Percentiles rank a stretch among this genome's conserved stretches.
Evolutionary conservation across 768 basidiomycete genomes (phyloP).

Genomic region (Candolleomyces eurysporus): DNA sequence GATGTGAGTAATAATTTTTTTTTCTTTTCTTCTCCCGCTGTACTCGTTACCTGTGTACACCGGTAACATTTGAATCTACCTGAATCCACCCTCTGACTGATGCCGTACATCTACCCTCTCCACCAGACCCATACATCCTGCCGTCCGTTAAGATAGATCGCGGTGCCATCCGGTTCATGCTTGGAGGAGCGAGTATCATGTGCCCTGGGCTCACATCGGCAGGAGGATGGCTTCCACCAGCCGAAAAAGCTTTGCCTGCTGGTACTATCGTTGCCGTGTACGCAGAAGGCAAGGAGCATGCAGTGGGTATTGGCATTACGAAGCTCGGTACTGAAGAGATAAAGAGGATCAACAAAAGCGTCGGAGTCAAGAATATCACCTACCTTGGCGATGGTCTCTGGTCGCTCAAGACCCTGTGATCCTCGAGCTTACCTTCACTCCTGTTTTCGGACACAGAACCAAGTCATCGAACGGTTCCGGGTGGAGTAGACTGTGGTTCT

Average conservation of each 20-base stretch:
- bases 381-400: constrained; percentile 90
- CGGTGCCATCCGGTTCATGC: constrained; percentile 95
- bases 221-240: constrained; percentile 83
- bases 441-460: too few relatives aligned
- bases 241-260: constrained; percentile 61
- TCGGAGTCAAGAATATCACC: constrained; percentile 84
- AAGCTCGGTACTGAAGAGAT: constrained; percentile 89
- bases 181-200: constrained; percentile 95
- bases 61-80: constrained; percentile 4
- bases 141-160: constrained; percentile 90
- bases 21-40: constrained; percentile 2
- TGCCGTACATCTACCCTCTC: constrained; percentile 10
- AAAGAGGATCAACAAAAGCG: constrained; percentile 81
- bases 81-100: constrained; percentile 4
- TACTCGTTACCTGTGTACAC: constrained; percentile 1
- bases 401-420: constrained; percentile 61
- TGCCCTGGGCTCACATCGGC: constrained; percentile 93
- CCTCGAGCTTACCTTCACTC: too few relatives aligned
- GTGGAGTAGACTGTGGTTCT: not conserved
- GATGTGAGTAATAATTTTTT: constrained; percentile 60
- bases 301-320: constrained; percentile 82
- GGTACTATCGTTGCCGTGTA: constrained; percentile 85
- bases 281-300: constrained; percentile 95
- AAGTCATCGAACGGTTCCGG: not conserved
- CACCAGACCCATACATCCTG: constrained; percentile 83